Percentiles rank a stretch among this genome's conserved stretches.
phyloP scores from a whole-genome alignment of 257 asterid species.

The Asclepias syriaca region DNA sequence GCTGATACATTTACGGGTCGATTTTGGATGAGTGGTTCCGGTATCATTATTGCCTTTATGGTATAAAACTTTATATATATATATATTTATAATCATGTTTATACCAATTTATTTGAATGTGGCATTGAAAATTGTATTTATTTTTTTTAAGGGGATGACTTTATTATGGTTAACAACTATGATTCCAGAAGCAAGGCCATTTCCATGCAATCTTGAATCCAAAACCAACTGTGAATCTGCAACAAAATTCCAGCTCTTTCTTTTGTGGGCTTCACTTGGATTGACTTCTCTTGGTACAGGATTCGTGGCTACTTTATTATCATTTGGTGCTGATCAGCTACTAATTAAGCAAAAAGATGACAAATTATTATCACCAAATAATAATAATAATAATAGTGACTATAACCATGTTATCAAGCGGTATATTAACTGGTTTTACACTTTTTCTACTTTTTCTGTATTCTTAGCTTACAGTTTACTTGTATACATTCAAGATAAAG shows the following conservation, averaged over 20 bases:
- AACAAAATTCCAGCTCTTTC: constrained; percentile 32
- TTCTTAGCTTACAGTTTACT: constrained; percentile 44
- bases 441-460: constrained; percentile 31
- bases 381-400: too few relatives aligned
- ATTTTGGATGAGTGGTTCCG: too few relatives aligned
- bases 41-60: too few relatives aligned
- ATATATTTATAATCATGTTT: too few relatives aligned
- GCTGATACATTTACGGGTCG: too few relatives aligned
- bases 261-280: constrained; percentile 40
- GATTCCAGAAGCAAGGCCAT: constrained; percentile 55
- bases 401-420: constrained; percentile 21
- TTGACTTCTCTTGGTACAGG: constrained; percentile 72
- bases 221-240: constrained; percentile 30
- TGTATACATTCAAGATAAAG: constrained; percentile 68
- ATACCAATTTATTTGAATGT: too few relatives aligned
- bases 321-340: constrained; percentile 73
- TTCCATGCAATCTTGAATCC: constrained; percentile 30
- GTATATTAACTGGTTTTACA: constrained; percentile 76
- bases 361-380: too few relatives aligned
- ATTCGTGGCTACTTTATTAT: constrained; percentile 49
- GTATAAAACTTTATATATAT: too few relatives aligned
- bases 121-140: neutral
- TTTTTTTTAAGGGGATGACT: constrained; percentile 45
- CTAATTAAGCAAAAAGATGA: too few relatives aligned
- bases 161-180: constrained; percentile 51